phyloP scores from a whole-genome alignment of 768 basidiomycete species.

The Fomitopsis pulvina region DNA sequence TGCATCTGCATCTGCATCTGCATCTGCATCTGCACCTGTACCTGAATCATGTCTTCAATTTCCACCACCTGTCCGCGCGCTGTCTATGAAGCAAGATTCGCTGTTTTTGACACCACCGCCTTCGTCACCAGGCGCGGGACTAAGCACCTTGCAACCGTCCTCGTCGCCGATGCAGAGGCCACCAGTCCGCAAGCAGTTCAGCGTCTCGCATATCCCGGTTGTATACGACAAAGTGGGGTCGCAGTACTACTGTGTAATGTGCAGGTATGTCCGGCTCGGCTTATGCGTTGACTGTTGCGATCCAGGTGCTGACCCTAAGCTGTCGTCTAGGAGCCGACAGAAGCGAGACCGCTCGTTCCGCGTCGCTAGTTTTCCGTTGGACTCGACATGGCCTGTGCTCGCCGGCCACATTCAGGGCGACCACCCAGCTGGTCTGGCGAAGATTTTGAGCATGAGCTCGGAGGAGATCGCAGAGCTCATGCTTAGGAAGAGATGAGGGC shows the following conservation, averaged over 20 bases:
- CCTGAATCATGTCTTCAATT: too few species aligned
- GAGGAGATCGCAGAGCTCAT: constrained; percentile 7
- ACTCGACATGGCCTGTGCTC: constrained; percentile 11
- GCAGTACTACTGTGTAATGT: constrained; percentile 12
- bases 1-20: not conserved
- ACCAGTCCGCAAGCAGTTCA: not conserved
- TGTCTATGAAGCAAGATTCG: not conserved
- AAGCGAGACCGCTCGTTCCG: not conserved
- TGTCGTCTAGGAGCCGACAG: not conserved
- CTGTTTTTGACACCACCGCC: not conserved
- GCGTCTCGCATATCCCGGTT: constrained; percentile 13
- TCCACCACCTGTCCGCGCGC: too few species aligned
- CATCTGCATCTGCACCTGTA: too few species aligned
- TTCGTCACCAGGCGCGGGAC: not conserved
- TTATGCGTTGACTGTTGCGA: not conserved
- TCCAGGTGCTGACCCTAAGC: not conserved
- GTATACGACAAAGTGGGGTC: constrained; percentile 9
- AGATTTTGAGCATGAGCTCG: constrained; percentile 7
- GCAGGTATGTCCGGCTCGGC: constrained; percentile 11
- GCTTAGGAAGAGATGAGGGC: not conserved
- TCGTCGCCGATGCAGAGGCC: not conserved
- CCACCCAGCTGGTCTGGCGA: constrained; percentile 12
- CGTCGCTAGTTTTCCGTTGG: not conserved
- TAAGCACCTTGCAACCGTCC: not conserved
- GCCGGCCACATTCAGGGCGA: constrained; percentile 13